phyloP scores from a whole-genome alignment of 2,329 filamentous ascomycete species.

The Trichoderma brevicompactum region DNA sequence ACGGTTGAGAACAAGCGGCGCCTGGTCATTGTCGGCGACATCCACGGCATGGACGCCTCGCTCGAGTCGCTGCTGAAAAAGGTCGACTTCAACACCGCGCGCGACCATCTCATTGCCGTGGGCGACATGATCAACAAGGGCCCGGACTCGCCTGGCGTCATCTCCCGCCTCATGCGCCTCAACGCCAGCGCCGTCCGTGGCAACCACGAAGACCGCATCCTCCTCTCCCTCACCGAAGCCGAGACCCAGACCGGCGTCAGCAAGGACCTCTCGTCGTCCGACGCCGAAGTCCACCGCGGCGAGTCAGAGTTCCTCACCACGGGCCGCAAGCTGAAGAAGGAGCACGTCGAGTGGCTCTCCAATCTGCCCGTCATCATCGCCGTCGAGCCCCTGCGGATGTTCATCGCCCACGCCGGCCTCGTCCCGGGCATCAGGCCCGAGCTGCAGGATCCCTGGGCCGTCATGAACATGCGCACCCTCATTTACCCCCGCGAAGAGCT shows the following conservation, averaged over 20 bases:
- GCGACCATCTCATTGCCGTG: conserved; percentile 74
- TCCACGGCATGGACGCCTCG: conserved; percentile 81
- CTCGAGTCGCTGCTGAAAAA: conserved; percentile 69
- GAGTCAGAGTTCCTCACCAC: conserved; percentile 54
- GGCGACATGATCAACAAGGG: conserved; percentile 88
- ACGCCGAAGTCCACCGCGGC: conserved; percentile 41
- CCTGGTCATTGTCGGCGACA: conserved; percentile 84
- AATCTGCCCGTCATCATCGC: conserved; percentile 77
- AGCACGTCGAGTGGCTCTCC: conserved; percentile 71
- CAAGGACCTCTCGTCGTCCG: conserved; percentile 36
- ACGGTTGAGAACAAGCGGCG: conserved; percentile 54
- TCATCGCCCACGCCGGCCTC: conserved; percentile 84
- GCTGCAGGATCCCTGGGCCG: conserved; percentile 74
- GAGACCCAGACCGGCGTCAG: conserved; percentile 36
- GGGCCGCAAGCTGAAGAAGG: conserved; percentile 55
- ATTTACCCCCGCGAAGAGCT: conserved; percentile 54
- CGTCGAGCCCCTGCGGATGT: conserved; percentile 66
- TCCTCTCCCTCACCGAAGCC: conserved; percentile 62
- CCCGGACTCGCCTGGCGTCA: conserved; percentile 77
- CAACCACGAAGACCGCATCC: conserved; percentile 87
- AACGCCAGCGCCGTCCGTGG: conserved; percentile 83
- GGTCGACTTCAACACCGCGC: conserved; percentile 58
- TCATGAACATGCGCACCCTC: conserved; percentile 92
- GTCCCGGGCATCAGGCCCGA: conserved; percentile 74
- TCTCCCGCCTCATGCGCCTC: conserved; percentile 73